Evolutionary conservation across 345 rosid genomes (phyloP).

Genomic region (Ceriops tagal): DNA sequence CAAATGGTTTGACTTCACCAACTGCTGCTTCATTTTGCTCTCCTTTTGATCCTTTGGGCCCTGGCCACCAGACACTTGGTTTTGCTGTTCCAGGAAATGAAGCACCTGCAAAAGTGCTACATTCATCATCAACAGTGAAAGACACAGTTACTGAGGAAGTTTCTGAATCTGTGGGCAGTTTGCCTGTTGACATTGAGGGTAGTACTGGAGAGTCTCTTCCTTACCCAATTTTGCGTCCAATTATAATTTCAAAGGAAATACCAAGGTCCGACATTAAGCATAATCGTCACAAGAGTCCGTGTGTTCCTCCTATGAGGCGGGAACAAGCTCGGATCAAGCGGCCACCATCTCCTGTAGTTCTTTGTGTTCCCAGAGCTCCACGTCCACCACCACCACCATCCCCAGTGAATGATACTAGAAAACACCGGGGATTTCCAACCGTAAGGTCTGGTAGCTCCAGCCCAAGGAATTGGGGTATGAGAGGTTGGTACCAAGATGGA

Average conservation of each 20-base stretch:
- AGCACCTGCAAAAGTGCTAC: slow-evolving; percentile 58
- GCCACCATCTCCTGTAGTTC: slow-evolving; percentile 96
- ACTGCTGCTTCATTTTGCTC: slow-evolving; percentile 87
- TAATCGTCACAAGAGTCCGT: slow-evolving; percentile 66
- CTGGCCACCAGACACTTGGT: slow-evolving; percentile 80
- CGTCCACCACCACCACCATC: slow-evolving; percentile 97
- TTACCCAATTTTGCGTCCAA: slow-evolving; percentile 86
- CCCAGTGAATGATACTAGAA: slow-evolving; percentile 81
- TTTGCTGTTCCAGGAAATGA: slow-evolving; percentile 88
- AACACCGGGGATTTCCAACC: slow-evolving; percentile 82
- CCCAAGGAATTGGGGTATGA: slow-evolving; percentile 95
- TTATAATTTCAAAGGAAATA: slow-evolving; percentile 79
- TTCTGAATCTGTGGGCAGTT: slow-evolving; percentile 53
- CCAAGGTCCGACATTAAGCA: slow-evolving; percentile 68
- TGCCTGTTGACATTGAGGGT: slow-evolving; percentile 65
- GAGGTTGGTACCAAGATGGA: slow-evolving; percentile 79
- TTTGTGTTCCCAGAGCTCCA: slow-evolving; percentile 94
- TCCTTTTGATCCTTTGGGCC: slow-evolving; percentile 73
- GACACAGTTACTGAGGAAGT: slow-evolving; percentile 59
- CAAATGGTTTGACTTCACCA: slow-evolving; percentile 93
- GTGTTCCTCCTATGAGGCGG: slow-evolving; percentile 66
- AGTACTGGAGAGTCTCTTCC: slow-evolving; percentile 68
- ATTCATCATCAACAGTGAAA: slow-evolving; percentile 45
- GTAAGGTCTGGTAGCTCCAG: slow-evolving; percentile 99
- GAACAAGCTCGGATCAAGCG: slow-evolving; percentile 88